Conservation (phyloP, 441 rosid genomes). For the Aquilaria agallochum region DNA sequence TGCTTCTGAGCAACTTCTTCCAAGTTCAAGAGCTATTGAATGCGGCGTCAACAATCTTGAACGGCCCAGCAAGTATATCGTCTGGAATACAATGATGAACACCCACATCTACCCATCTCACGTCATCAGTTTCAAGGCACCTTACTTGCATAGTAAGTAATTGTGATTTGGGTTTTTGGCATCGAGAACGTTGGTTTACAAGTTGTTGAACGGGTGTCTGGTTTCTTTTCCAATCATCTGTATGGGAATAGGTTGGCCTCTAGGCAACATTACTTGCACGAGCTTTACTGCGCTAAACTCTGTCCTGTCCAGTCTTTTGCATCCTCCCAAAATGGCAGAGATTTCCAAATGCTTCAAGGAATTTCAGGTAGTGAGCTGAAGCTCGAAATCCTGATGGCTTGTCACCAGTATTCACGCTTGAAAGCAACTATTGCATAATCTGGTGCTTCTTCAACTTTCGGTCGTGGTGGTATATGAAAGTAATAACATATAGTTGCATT, state of each 20-base stretch:
- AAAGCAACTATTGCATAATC: too few species aligned
- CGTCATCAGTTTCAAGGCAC: slow-evolving; percentile 37
- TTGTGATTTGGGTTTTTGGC: neutral
- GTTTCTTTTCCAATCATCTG: too few species aligned
- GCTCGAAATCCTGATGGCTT: too few species aligned
- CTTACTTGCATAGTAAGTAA: slow-evolving; percentile 25
- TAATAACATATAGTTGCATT: too few species aligned
- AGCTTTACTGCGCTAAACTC: slow-evolving; percentile 20
- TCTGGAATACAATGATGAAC: slow-evolving; percentile 47
- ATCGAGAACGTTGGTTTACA: neutral
- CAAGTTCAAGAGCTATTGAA: slow-evolving; percentile 50
- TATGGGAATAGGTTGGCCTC: slow-evolving; percentile 5
- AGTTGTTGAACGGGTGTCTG: too few species aligned
- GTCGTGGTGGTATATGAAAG: too few species aligned
- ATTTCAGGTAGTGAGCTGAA: slow-evolving; percentile 22
- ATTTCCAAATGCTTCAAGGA: slow-evolving; percentile 22
- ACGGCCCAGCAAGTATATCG: slow-evolving; percentile 19
- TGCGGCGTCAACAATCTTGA: slow-evolving; percentile 50
- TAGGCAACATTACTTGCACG: slow-evolving; percentile 21
- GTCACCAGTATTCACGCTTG: too few species aligned
- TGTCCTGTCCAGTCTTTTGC: slow-evolving; percentile 25
- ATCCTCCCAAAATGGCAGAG: slow-evolving; percentile 24
- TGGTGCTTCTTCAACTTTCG: too few species aligned
- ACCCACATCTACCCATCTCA: slow-evolving; percentile 37
- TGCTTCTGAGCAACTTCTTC: slow-evolving; percentile 42